phyloP scores from a whole-genome alignment of 768 basidiomycete species.

The Lentinula sp. region DNA sequence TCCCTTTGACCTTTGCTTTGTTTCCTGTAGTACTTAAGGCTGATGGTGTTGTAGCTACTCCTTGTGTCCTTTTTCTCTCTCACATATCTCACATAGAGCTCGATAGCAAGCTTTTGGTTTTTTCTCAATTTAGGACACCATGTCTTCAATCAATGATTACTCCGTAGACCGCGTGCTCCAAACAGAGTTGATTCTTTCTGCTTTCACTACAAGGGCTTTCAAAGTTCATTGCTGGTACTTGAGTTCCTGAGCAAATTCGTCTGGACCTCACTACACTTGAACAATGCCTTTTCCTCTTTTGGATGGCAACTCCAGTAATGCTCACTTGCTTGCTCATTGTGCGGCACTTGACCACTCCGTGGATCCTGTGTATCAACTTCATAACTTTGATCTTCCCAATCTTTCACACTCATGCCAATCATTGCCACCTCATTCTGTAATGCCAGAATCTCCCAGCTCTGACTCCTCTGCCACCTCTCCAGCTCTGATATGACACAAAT shows the following conservation, averaged over 20 bases:
- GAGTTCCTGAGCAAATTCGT: not conserved
- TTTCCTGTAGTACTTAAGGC: not conserved
- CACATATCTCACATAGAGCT: no score
- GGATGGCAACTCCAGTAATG: not conserved
- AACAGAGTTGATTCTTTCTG: not conserved
- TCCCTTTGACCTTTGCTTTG: not conserved
- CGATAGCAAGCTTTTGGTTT: not conserved
- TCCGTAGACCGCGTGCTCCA: not conserved
- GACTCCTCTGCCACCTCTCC: no score
- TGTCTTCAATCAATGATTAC: not conserved
- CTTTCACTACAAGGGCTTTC: not conserved
- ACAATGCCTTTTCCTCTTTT: not conserved
- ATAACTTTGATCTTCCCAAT: not conserved
- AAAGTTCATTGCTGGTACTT: not conserved
- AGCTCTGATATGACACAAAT: no score
- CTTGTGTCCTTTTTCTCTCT: slow-evolving; percentile 1
- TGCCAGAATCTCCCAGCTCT: not conserved
- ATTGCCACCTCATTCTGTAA: not conserved
- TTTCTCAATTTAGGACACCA: slow-evolving; percentile 7
- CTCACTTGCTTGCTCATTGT: not conserved
- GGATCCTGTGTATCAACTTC: not conserved
- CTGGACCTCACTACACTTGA: not conserved
- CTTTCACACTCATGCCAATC: not conserved
- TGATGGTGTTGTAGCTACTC: not conserved
- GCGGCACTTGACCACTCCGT: not conserved